phyloP scores from a whole-genome alignment of 2,329 filamentous ascomycete species.

The Colletotrichum brevisporum region DNA sequence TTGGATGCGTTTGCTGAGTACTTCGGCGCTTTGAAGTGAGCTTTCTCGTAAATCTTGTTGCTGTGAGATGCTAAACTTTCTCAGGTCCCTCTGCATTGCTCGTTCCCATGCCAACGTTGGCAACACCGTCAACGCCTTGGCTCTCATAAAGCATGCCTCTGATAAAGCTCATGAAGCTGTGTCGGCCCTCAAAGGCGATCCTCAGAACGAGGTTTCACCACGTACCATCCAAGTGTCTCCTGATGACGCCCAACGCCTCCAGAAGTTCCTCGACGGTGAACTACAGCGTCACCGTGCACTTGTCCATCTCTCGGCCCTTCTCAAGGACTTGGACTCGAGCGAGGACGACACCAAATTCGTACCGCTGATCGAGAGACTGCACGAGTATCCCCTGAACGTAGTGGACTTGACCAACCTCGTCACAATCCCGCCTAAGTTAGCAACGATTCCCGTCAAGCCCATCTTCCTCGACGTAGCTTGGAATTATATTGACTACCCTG shows the following conservation, averaged over 20 bases:
- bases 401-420: constrained; percentile 87
- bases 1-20: constrained; percentile 85
- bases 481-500: constrained; percentile 97
- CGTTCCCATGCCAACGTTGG: constrained; percentile 85
- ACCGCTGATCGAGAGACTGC: constrained; percentile 81
- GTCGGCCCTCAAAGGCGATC: constrained; percentile 54
- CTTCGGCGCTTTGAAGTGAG: constrained; percentile 89
- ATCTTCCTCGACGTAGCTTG: constrained; percentile 96
- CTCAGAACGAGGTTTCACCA: constrained; percentile 56
- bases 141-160: constrained; percentile 81
- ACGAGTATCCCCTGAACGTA: constrained; percentile 79
- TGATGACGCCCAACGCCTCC: constrained; percentile 71
- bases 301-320: constrained; percentile 82
- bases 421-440: constrained; percentile 86
- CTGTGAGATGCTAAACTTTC: constrained; percentile 38
- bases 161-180: constrained; percentile 70
- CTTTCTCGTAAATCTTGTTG: constrained; percentile 23
- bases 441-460: constrained; percentile 91
- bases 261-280: constrained; percentile 75
- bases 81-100: constrained; percentile 85
- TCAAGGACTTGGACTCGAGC: constrained; percentile 59
- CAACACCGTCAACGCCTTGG: constrained; percentile 84
- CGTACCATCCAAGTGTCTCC: constrained; percentile 78
- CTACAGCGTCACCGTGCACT: constrained; percentile 87
- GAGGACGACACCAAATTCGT: constrained; percentile 58